A percentile compares a stretch with the other conserved stretches of the same genome.
Conservation (phyloP, 2,329 filamentous ascomycete genomes). For the Didymella segeticola region DNA sequence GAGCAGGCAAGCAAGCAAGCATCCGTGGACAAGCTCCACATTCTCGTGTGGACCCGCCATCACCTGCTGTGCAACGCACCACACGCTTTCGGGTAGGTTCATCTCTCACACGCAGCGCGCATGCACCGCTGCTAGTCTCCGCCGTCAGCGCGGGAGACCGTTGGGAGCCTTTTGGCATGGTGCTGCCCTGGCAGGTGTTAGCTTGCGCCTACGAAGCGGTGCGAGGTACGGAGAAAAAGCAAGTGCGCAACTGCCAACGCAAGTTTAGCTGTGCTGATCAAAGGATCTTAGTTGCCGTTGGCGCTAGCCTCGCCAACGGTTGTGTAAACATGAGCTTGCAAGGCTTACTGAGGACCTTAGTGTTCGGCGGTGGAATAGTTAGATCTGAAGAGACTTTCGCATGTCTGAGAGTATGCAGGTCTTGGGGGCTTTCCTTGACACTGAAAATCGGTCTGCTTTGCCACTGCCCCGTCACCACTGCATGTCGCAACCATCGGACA, state of each 20-base stretch:
- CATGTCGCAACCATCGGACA: slow-evolving; percentile 13
- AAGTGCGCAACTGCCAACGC: slow-evolving; percentile 21
- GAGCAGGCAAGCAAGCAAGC: background rate
- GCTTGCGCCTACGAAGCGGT: slow-evolving; percentile 18
- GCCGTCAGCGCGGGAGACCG: slow-evolving; percentile 40
- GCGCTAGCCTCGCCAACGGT: slow-evolving; percentile 11
- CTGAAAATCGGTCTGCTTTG: background rate
- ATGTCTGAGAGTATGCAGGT: background rate
- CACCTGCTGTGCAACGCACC: slow-evolving; percentile 44
- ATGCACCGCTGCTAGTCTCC: slow-evolving; percentile 45
- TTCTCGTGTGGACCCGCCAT: slow-evolving; percentile 13
- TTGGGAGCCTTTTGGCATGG: slow-evolving; percentile 31
- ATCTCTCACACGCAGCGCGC: slow-evolving; percentile 25
- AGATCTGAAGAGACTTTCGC: slow-evolving; percentile 1
- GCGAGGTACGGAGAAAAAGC: slow-evolving; percentile 19
- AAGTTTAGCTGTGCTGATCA: slow-evolving; percentile 17
- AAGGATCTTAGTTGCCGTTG: slow-evolving; percentile 12
- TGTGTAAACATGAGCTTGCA: slow-evolving; percentile 5
- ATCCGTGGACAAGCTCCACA: slow-evolving; percentile 12
- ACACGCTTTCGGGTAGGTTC: slow-evolving; percentile 37
- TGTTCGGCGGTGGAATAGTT: slow-evolving; percentile 1
- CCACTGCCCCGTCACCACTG: slow-evolving; percentile 1
- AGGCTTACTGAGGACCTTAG: slow-evolving; percentile 9
- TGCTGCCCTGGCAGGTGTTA: slow-evolving; percentile 32
- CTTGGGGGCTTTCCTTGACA: background rate